phyloP scores from a whole-genome alignment of 805 yeast genomes.

The Kodamaea fukazawae region DNA sequence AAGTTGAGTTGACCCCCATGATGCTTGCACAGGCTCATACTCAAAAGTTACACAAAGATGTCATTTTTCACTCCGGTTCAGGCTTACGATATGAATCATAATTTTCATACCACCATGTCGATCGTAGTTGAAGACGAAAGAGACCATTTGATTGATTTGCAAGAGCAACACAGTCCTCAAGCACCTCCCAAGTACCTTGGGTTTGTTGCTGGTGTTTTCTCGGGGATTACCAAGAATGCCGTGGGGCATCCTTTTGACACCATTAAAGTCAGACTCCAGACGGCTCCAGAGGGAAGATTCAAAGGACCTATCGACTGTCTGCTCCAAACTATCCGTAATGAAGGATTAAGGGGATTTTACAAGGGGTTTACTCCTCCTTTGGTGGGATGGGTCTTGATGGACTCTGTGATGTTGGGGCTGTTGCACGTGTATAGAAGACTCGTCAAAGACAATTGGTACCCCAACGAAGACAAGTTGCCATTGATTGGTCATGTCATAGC shows the following conservation, averaged over 20 bases:
- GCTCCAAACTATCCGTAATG: conserved; percentile 63
- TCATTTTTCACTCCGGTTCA: neutral
- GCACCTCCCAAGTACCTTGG: conserved; percentile 60
- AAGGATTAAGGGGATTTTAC: conserved; percentile 78
- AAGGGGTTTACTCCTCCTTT: conserved; percentile 92
- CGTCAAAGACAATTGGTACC: conserved; percentile 62
- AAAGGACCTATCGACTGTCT: conserved; percentile 83
- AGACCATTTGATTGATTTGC: conserved; percentile 19
- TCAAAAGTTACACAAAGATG: neutral
- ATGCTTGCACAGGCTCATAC: neutral
- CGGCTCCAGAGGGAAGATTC: conserved; percentile 57
- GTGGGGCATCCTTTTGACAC: conserved; percentile 96
- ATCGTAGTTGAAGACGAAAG: conserved; percentile 27
- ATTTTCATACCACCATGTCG: conserved; percentile 18
- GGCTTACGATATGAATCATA: neutral
- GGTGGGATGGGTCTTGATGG: conserved; percentile 93
- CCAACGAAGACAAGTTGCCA: conserved; percentile 63
- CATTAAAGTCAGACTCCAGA: conserved; percentile 80
- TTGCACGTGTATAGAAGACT: conserved; percentile 71
- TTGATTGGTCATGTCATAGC: conserved; percentile 72
- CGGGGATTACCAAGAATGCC: conserved; percentile 82
- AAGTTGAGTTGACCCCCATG: too few species aligned
- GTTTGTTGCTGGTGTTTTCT: conserved; percentile 83
- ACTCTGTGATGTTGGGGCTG: conserved; percentile 85
- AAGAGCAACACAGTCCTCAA: conserved; percentile 10